Percentiles rank a stretch among this genome's conserved stretches.
Evolutionary conservation across 2,329 filamentous ascomycete genomes (phyloP).

Genomic region (Nemania diffusa): DNA sequence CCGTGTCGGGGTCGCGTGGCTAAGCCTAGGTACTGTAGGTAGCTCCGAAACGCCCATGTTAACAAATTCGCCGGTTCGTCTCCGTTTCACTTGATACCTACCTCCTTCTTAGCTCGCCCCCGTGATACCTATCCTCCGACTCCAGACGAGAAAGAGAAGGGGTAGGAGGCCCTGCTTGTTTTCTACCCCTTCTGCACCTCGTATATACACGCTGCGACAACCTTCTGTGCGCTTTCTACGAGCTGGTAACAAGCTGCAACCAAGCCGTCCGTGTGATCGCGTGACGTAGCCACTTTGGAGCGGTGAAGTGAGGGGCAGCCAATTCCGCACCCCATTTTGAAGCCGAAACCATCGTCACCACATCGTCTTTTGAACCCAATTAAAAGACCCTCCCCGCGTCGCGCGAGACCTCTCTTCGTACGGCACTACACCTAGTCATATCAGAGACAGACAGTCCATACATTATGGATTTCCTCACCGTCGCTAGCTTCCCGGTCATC

Average conservation of each 20-base stretch:
- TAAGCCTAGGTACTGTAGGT: background rate
- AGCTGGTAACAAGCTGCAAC: background rate
- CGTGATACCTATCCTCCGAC: background rate
- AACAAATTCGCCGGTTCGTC: background rate
- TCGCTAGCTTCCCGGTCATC: slow-evolving; percentile 48
- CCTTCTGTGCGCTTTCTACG: background rate
- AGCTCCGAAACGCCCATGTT: too few species aligned
- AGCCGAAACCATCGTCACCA: background rate
- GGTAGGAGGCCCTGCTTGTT: slow-evolving; percentile 39
- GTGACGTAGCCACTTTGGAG: background rate
- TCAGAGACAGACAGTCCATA: background rate
- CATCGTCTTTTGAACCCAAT: background rate
- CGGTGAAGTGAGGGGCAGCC: too few species aligned
- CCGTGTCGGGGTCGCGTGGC: too few species aligned
- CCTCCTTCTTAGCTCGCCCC: background rate
- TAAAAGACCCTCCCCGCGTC: background rate
- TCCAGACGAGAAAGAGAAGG: slow-evolving; percentile 30
- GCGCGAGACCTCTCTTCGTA: background rate
- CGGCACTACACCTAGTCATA: background rate
- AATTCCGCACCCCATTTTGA: background rate
- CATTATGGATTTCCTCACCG: slow-evolving; percentile 38
- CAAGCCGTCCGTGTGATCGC: slow-evolving; percentile 1
- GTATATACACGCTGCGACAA: background rate
- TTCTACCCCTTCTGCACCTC: slow-evolving; percentile 37
- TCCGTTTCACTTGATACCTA: background rate